These are phyloP conservation scores for Eucalyptus shirleyi DNA, from an alignment of 345 rosid species.

Conservation along the genomic window DNA sequence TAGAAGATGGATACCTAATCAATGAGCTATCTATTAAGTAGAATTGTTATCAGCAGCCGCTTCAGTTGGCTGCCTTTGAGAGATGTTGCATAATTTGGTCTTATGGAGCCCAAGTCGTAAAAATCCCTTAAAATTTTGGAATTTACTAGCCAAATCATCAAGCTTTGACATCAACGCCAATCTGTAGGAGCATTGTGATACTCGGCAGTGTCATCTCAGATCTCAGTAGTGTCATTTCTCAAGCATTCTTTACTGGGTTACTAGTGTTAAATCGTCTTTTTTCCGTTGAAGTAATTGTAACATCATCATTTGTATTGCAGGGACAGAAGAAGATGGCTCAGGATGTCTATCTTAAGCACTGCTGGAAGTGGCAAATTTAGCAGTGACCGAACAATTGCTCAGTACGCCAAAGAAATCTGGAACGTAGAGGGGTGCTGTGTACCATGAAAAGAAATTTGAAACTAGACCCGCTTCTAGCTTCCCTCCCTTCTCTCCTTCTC, in stretches of 20 bases:
- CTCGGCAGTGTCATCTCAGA: not conserved
- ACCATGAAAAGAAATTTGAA: slow-evolving; percentile 14
- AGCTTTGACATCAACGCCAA: not conserved
- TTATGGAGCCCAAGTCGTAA: not conserved
- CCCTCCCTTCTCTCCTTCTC: not conserved
- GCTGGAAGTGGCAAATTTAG: slow-evolving; percentile 91
- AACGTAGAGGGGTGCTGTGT: slow-evolving; percentile 67
- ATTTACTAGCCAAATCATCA: not conserved
- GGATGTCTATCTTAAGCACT: slow-evolving; percentile 88
- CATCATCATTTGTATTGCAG: slow-evolving; percentile 12
- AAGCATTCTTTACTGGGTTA: not conserved
- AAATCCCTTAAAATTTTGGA: not conserved
- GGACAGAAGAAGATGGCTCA: slow-evolving; percentile 70
- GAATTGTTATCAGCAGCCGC: not conserved
- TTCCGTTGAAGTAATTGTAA: not conserved
- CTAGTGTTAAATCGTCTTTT: not conserved
- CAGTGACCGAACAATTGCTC: slow-evolving; percentile 81
- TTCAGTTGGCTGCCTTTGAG: not conserved
- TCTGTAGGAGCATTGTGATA: not conserved
- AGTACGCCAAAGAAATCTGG: slow-evolving; percentile 91
- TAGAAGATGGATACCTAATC: not conserved
- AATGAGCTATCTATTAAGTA: not conserved
- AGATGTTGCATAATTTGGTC: not conserved
- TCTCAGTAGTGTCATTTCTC: not conserved
- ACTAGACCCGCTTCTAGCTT: not conserved